Evolutionary conservation across 2,329 filamentous ascomycete genomes (phyloP).

Genomic region (Myriosclerotinia duriaeana): DNA sequence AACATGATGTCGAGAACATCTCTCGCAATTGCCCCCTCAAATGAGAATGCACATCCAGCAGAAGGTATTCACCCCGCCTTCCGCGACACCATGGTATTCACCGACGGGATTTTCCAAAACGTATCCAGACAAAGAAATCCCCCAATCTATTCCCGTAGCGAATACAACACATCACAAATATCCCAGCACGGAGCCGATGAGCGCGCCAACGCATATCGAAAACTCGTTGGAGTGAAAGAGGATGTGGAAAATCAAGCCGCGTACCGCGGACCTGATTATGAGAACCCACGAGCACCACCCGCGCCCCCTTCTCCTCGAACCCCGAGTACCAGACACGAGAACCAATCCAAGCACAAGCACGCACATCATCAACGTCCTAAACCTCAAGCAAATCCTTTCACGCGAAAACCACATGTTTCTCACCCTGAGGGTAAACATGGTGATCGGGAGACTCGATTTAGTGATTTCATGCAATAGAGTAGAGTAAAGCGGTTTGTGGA

Average conservation of each 20-base stretch:
- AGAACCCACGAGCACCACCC: neutral
- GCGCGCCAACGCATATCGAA: constrained; percentile 7
- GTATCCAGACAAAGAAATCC: neutral
- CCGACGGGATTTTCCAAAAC: neutral
- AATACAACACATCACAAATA: neutral
- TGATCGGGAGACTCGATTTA: constrained; percentile 1
- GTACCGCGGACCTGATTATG: neutral
- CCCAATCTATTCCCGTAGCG: neutral
- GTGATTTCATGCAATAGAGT: constrained; percentile 10
- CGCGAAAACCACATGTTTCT: constrained; percentile 9
- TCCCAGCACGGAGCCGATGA: neutral
- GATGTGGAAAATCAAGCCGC: neutral
- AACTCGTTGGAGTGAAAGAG: neutral
- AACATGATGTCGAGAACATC: constrained; percentile 24
- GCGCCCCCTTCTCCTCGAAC: constrained; percentile 15
- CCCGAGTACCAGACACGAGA: neutral
- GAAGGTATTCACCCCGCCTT: constrained; percentile 28
- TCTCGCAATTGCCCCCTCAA: neutral
- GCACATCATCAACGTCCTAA: constrained; percentile 4
- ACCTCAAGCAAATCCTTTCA: constrained; percentile 1
- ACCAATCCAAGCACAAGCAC: neutral
- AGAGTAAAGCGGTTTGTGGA: too few relatives aligned
- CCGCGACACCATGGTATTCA: constrained; percentile 20
- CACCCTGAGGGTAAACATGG: neutral
- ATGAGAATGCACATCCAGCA: neutral